Conservation (phyloP, 2,329 filamentous ascomycete genomes). For the Colletotrichum phormii region DNA sequence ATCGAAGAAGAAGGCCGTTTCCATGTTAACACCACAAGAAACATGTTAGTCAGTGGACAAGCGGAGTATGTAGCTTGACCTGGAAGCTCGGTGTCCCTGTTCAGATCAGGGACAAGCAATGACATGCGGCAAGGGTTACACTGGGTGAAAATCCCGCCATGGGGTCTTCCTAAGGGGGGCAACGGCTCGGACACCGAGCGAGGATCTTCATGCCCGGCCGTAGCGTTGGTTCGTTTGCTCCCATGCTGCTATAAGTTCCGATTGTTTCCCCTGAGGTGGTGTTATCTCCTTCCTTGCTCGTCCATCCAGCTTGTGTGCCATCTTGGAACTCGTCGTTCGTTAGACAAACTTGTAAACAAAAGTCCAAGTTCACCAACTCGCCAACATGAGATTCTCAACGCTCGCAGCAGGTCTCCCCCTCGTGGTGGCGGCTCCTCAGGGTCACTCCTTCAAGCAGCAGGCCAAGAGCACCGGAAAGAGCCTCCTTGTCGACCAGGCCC, state of each 20-base stretch:
- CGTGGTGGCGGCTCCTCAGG: slow-evolving; percentile 22
- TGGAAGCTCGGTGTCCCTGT: background rate
- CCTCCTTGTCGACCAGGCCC: slow-evolving; percentile 21
- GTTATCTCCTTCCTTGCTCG: background rate
- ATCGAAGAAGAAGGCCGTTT: background rate
- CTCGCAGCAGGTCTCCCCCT: slow-evolving; percentile 27
- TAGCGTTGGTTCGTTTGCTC: background rate
- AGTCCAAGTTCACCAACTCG: background rate
- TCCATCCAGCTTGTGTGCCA: background rate
- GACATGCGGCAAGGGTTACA: background rate
- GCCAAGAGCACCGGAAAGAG: slow-evolving; percentile 12
- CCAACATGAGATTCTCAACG: slow-evolving; percentile 26
- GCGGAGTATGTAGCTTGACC: background rate
- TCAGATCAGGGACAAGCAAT: slow-evolving; percentile 17
- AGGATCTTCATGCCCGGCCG: background rate
- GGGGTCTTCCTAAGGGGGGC: background rate
- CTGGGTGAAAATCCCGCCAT: background rate
- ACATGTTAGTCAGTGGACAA: slow-evolving; percentile 12
- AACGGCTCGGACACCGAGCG: slow-evolving; percentile 25
- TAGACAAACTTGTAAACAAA: background rate
- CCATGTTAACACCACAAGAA: background rate
- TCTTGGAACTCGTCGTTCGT: background rate
- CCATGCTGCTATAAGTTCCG: slow-evolving; percentile 12
- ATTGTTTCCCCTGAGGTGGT: background rate
- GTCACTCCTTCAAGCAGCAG: slow-evolving; percentile 6